A percentile compares a stretch with the other conserved stretches of the same genome.
phyloP scores from a whole-genome alignment of 2,329 filamentous ascomycete genomes.

The Ophiostoma himal-ulmi region DNA sequence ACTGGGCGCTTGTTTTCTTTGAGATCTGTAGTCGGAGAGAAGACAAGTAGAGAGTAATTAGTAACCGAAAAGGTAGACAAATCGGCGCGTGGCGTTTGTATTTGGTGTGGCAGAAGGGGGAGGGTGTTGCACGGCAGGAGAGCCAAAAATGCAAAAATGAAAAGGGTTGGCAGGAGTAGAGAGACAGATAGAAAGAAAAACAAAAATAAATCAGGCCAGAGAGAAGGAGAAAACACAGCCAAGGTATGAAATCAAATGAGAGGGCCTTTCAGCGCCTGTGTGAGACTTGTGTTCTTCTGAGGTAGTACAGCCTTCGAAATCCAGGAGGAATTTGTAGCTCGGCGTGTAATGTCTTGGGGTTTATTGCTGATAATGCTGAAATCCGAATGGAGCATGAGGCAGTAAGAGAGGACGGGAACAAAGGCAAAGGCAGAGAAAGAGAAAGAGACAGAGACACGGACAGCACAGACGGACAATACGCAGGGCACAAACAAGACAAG shows the following conservation, averaged over 20 bases:
- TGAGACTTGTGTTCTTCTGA: conserved; percentile 14
- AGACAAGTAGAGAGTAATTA: conserved; percentile 14
- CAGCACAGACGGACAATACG: background rate
- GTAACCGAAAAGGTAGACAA: conserved; percentile 9
- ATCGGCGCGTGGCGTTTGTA: conserved; percentile 1
- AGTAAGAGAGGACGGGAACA: background rate
- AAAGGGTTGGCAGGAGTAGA: conserved; percentile 6
- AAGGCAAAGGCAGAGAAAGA: background rate
- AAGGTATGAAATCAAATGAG: conserved; percentile 9
- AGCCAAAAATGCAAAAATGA: conserved; percentile 10
- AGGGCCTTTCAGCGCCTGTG: conserved; percentile 17
- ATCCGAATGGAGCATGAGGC: conserved; percentile 3
- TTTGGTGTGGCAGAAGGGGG: conserved; percentile 17
- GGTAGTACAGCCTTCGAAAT: conserved; percentile 18
- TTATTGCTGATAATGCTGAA: background rate
- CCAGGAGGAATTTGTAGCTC: background rate
- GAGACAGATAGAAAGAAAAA: background rate
- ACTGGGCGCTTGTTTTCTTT: conserved; percentile 44
- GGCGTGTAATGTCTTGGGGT: conserved; percentile 5
- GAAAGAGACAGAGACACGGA: background rate
- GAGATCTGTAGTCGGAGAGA: conserved; percentile 37
- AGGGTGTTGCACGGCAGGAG: conserved; percentile 31
- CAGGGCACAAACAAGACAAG: background rate
- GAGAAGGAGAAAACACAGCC: background rate
- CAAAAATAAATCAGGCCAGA: background rate